phyloP scores from a whole-genome alignment of 2,329 filamentous ascomycete species.

The Cytospora paraplurivora region DNA sequence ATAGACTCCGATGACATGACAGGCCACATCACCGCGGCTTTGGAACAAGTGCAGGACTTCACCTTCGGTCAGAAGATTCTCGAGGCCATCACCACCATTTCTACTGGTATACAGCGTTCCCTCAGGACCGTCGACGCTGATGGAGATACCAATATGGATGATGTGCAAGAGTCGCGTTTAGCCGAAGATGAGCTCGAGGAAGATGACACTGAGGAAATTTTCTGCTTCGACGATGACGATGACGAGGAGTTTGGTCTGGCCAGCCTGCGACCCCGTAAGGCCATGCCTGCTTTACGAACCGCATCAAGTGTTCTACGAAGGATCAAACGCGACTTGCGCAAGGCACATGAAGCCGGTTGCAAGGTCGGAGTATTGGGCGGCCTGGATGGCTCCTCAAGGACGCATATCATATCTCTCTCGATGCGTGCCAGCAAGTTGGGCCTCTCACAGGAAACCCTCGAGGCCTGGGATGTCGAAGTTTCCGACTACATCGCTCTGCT shows the following conservation, averaged over 20 bases:
- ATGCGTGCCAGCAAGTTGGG: constrained; percentile 69
- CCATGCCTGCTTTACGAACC: constrained; percentile 27
- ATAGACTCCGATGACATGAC: constrained; percentile 43
- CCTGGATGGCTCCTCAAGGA: constrained; percentile 43
- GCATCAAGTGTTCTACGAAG: constrained; percentile 33
- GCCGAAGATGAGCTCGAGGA: constrained; percentile 31
- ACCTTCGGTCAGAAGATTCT: constrained; percentile 48
- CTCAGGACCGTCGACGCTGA: neutral
- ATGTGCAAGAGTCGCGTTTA: constrained; percentile 34
- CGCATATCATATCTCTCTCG: constrained; percentile 64
- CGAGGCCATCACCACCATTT: constrained; percentile 51
- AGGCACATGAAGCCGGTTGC: constrained; percentile 67
- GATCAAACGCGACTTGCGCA: constrained; percentile 63
- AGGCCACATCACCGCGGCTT: constrained; percentile 35
- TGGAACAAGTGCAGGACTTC: constrained; percentile 50
- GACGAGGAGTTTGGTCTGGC: constrained; percentile 41
- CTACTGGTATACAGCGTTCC: constrained; percentile 30
- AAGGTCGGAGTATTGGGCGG: constrained; percentile 65
- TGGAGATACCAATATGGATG: constrained; percentile 34
- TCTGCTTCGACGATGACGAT: constrained; percentile 34
- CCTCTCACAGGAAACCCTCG: constrained; percentile 72
- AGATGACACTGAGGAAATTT: constrained; percentile 28
- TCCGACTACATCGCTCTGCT: constrained; percentile 74
- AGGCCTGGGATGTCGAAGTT: constrained; percentile 72
- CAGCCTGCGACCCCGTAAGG: constrained; percentile 1